phyloP scores from a whole-genome alignment of 2,329 filamentous ascomycete species.

The Diaporthe nobilis region DNA sequence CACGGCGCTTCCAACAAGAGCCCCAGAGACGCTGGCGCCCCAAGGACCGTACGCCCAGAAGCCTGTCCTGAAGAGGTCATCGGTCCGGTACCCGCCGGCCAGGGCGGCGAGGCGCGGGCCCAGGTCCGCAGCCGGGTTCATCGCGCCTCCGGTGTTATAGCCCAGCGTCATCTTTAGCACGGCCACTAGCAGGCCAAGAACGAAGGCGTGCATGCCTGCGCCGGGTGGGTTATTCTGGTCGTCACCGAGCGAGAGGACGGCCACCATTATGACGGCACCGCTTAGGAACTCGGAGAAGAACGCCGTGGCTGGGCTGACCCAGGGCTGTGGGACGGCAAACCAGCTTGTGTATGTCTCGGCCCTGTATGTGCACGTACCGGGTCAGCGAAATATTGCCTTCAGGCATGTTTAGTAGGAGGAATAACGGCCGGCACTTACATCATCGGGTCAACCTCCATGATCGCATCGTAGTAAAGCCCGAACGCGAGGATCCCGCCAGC shows the following conservation, averaged over 20 bases:
- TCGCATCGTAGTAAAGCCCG: conserved; percentile 50
- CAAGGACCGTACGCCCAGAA: conserved; percentile 54
- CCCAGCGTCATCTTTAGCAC: conserved; percentile 54
- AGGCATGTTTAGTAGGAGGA: neutral
- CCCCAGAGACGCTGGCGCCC: conserved; percentile 47
- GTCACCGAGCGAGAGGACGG: conserved; percentile 54
- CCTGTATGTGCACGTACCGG: neutral
- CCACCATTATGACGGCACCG: conserved; percentile 53
- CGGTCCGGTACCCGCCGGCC: conserved; percentile 49
- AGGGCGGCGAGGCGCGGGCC: conserved; percentile 52
- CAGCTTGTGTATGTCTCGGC: conserved; percentile 50
- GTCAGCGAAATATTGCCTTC: neutral
- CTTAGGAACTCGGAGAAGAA: conserved; percentile 55
- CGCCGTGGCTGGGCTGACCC: conserved; percentile 48
- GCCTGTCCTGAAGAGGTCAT: conserved; percentile 47
- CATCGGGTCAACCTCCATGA: conserved; percentile 50
- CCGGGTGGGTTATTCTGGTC: conserved; percentile 55
- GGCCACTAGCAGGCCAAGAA: conserved; percentile 53
- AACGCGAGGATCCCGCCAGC: conserved; percentile 50
- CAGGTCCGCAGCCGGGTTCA: conserved; percentile 56
- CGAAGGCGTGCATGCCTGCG: conserved; percentile 54
- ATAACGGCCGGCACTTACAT: conserved; percentile 38
- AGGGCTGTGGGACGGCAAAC: conserved; percentile 51
- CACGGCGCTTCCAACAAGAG: conserved; percentile 48
- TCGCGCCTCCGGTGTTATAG: conserved; percentile 54